Evolutionary conservation across 2,329 filamentous ascomycete genomes (phyloP).

Genomic region (Trichoderma sp.): DNA sequence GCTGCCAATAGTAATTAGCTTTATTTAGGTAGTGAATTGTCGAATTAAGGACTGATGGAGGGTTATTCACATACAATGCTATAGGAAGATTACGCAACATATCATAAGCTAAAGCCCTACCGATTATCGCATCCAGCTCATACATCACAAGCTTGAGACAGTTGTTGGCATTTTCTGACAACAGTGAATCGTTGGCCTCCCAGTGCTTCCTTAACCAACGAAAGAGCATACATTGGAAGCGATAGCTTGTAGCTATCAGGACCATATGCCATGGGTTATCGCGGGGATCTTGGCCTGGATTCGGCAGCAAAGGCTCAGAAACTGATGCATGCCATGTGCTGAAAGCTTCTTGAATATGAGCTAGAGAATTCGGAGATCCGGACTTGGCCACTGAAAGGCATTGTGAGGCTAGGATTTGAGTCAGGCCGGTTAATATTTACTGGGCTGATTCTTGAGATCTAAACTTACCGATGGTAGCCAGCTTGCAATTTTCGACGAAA

Average conservation of each 20-base stretch:
- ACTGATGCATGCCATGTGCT: neutral
- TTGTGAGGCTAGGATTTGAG: neutral
- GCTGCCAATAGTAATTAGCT: neutral
- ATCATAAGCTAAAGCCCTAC: neutral
- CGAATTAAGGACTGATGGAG: neutral
- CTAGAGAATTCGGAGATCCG: neutral
- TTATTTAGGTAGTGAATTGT: neutral
- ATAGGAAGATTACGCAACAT: neutral
- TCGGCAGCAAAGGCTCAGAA: neutral
- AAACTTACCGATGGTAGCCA: neutral
- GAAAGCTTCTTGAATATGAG: neutral
- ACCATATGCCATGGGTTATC: neutral
- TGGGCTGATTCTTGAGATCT: neutral
- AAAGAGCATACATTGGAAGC: neutral
- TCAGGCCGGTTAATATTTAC: neutral
- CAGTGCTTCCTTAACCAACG: neutral
- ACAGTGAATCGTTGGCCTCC: neutral
- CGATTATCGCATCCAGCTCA: neutral
- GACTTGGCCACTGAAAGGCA: neutral
- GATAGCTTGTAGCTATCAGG: neutral
- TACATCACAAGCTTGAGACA: neutral
- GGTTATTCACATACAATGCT: neutral
- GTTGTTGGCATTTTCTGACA: neutral
- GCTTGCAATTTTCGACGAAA: neutral
- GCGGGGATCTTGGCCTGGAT: neutral